Evolutionary conservation across 1,139 yeast genomes (phyloP), one percentile per base, ranked within the genome.

Genomic region (Yamadazyma sp.): DNA sequence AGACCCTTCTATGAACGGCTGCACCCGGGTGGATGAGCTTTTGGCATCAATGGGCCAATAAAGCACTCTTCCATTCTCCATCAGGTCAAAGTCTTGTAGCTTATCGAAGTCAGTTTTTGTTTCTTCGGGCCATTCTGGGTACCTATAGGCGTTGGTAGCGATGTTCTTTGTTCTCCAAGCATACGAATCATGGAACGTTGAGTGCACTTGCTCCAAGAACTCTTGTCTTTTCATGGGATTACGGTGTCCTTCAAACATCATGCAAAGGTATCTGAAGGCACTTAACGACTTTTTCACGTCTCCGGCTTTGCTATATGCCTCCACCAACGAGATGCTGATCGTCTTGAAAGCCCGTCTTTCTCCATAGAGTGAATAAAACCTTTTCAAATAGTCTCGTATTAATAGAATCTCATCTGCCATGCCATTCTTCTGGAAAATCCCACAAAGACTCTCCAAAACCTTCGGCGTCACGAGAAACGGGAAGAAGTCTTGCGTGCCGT

Each of bases 321-420:
- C 76, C 5, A 71, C 64, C 20, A 56, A 44, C 2, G 58, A 47
- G 0, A 63, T 54, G 22, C 53, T 46, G 22, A 71, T 49, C 1
- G 60, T 36, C 39, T 61, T 62, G 41, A 59, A 69, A 1, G 58
- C 52, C 5, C 38, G 41, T 29, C 56, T 46, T 41, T 68, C 65
- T n/a, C 63, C 58, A 14, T 54, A 49, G 34, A 61, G 59, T 0
- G 75, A 69, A 49, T 68, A 70, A 44, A 61, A 71, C 31, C 73
- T 48, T 45, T 65, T 62, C 50, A 70, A 68, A 45, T 70, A 71
- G 9, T 48, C 52, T 6, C 61, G 31, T 14, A 69, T 36, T 0
- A 75, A 73, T 10, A 56, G 48, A 2, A 69, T 51, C 38, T 66
- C 53, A 8, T 44, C 45, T 1, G 58, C 47, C 40, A 64, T 64